Percentiles rank a stretch among this genome's conserved stretches.
Conservation (phyloP, 192 early-diverging fungal species). For the Entophlyctis luteolus region DNA sequence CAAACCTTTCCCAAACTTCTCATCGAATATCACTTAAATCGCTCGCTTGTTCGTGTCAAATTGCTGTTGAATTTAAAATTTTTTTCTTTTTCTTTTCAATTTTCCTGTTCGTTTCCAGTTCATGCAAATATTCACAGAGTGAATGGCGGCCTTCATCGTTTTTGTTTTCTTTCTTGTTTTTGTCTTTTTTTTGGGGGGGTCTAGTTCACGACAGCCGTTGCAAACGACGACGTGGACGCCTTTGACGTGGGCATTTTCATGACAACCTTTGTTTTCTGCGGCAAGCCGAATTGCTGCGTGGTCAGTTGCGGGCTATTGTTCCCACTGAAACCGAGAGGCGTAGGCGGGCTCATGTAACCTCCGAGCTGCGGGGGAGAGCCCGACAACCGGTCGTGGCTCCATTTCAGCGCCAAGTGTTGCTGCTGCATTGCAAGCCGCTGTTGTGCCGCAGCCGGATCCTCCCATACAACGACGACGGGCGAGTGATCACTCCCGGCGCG, state of each 20-base stretch:
- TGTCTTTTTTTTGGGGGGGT: too few relatives aligned
- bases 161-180: too few relatives aligned
- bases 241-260: slow-evolving; percentile 20
- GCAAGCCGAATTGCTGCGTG: background rate
- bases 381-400: background rate
- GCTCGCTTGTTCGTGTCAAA: too few relatives aligned
- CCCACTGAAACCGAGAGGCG: too few relatives aligned
- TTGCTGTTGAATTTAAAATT: too few relatives aligned
- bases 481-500: slow-evolving; percentile 13
- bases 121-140: too few relatives aligned
- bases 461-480: slow-evolving; percentile 13
- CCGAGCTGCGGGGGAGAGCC: background rate
- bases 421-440: slow-evolving; percentile 13
- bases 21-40: too few relatives aligned
- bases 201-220: too few relatives aligned
- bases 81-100: too few relatives aligned
- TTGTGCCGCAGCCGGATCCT: slow-evolving; percentile 1
- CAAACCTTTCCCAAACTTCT: too few relatives aligned
- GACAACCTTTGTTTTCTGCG: background rate
- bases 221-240: background rate
- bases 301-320: background rate
- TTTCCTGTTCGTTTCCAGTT: too few relatives aligned
- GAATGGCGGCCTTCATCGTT: too few relatives aligned
- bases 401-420: background rate
- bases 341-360: background rate